Percentiles rank a stretch among this genome's conserved stretches.
Evolutionary conservation across 2,329 filamentous ascomycete species (phyloP).

Genomic region (Venturia aucupariae): DNA sequence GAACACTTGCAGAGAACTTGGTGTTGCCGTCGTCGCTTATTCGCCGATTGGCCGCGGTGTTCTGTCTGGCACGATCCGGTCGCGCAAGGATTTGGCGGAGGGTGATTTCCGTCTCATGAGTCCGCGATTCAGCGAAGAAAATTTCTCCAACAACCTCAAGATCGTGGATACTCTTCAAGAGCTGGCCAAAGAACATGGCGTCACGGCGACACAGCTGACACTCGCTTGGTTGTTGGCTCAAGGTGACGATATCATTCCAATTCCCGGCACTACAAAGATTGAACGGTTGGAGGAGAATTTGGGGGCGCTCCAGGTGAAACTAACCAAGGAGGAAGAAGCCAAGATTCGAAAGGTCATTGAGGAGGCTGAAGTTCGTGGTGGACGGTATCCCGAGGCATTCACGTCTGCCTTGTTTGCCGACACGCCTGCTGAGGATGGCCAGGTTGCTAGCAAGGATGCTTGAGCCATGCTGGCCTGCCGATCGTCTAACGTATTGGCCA

Average conservation of each 20-base stretch:
- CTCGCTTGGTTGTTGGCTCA: constrained; percentile 56
- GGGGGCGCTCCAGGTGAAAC: constrained; percentile 12
- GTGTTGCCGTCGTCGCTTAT: constrained; percentile 48
- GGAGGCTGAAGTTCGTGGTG: constrained; percentile 14
- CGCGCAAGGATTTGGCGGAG: constrained; percentile 38
- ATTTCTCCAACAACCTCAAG: constrained; percentile 47
- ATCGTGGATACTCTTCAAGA: constrained; percentile 42
- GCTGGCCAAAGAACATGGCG: constrained; percentile 45
- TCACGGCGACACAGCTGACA: constrained; percentile 48
- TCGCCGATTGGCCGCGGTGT: constrained; percentile 52
- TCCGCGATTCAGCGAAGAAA: constrained; percentile 43
- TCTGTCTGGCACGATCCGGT: constrained; percentile 42
- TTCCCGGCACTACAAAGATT: constrained; percentile 39
- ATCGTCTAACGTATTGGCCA: background rate
- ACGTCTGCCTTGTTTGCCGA: constrained; percentile 9
- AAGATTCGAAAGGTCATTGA: constrained; percentile 15
- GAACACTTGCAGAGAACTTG: constrained; percentile 48
- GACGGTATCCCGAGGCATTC: constrained; percentile 13
- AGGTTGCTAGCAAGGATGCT: constrained; percentile 7
- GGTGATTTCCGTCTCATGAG: constrained; percentile 39
- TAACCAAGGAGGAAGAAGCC: constrained; percentile 9
- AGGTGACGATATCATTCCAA: constrained; percentile 52
- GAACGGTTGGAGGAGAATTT: constrained; percentile 32
- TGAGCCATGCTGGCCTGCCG: background rate
- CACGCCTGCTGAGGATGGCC: constrained; percentile 18